Evolutionary conservation across 2,329 filamentous ascomycete genomes (phyloP).

Genomic region (Xylariaceae sp.): DNA sequence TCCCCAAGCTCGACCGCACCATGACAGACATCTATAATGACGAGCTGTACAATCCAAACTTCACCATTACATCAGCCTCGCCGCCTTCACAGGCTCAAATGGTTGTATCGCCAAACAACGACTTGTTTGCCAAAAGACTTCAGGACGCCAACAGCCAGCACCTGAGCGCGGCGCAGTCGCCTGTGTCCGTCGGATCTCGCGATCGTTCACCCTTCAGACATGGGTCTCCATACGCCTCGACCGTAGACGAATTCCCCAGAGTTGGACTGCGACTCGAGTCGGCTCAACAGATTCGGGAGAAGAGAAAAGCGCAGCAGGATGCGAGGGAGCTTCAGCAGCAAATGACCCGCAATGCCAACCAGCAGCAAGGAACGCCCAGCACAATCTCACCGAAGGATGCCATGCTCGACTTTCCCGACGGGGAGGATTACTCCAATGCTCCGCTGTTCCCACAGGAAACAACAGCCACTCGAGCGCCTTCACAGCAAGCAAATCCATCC

Average conservation of each 20-base stretch:
- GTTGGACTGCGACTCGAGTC: constrained; percentile 40
- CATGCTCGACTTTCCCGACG: constrained; percentile 76
- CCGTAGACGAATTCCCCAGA: constrained; percentile 40
- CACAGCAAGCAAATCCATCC: constrained; percentile 18
- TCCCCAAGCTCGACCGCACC: constrained; percentile 75
- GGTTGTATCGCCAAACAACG: constrained; percentile 47
- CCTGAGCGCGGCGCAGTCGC: constrained; percentile 53
- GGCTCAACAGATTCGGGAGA: constrained; percentile 57
- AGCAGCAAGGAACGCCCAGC: constrained; percentile 55
- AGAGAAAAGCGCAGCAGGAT: constrained; percentile 57
- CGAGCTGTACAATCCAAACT: constrained; percentile 74
- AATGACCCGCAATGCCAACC: constrained; percentile 31
- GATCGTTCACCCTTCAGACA: constrained; percentile 80
- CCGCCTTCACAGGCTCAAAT: constrained; percentile 39
- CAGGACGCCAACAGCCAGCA: constrained; percentile 76
- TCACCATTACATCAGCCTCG: constrained; percentile 53
- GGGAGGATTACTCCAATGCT: constrained; percentile 64
- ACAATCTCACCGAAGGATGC: constrained; percentile 96
- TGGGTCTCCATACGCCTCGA: constrained; percentile 57
- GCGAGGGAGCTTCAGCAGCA: constrained; percentile 41
- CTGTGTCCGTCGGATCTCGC: constrained; percentile 46
- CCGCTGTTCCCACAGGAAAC: constrained; percentile 65
- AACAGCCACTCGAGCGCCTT: constrained; percentile 6
- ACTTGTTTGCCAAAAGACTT: constrained; percentile 70
- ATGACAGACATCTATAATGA: constrained; percentile 83